A percentile compares a stretch with the other conserved stretches of the same genome.
Conservation (phyloP, 176 grass and related monocot species). For the Carex scoparia region DNA sequence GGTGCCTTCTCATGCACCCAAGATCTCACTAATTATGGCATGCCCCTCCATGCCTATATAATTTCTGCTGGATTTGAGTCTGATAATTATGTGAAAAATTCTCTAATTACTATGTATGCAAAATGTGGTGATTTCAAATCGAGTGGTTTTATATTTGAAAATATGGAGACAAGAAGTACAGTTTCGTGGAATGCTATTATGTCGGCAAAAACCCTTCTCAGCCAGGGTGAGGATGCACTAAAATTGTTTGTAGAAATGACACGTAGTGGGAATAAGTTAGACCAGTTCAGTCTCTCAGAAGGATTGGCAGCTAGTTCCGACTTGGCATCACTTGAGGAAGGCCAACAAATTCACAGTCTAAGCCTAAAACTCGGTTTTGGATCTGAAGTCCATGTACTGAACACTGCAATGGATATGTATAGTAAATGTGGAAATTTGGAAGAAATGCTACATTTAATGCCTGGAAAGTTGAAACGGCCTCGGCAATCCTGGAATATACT, state of each 20-base stretch:
- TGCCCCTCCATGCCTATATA: conserved; percentile 58
- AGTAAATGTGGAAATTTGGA: conserved; percentile 83
- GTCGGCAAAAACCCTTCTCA: conserved; percentile 60
- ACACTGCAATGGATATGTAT: conserved; percentile 91
- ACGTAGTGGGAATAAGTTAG: conserved; percentile 46
- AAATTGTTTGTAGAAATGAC: conserved; percentile 57
- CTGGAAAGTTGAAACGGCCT: conserved; percentile 39
- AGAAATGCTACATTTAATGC: conserved; percentile 59
- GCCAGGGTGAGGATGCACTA: conserved; percentile 67
- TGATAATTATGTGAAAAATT: conserved; percentile 71
- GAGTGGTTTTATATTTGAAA: conserved; percentile 51
- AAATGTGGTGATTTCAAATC: conserved; percentile 68
- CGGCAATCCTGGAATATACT: conserved; percentile 81
- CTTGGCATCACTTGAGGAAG: conserved; percentile 88
- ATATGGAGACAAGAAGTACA: conserved; percentile 35
- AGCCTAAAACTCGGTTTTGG: conserved; percentile 58
- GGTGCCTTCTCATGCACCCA: conserved; percentile 35
- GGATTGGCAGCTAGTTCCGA: conserved; percentile 58
- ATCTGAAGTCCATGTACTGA: conserved; percentile 51
- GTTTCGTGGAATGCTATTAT: conserved; percentile 86
- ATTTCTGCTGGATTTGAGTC: conserved; percentile 47
- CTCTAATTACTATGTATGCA: conserved; percentile 83
- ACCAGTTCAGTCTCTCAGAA: conserved; percentile 64
- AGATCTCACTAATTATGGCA: conserved; percentile 49
- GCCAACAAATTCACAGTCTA: conserved; percentile 74